Evolutionary conservation across 148 eudicot genomes (phyloP), one percentile per base, ranked within the genome.

Genomic region (Euryodendron excelsum): DNA sequence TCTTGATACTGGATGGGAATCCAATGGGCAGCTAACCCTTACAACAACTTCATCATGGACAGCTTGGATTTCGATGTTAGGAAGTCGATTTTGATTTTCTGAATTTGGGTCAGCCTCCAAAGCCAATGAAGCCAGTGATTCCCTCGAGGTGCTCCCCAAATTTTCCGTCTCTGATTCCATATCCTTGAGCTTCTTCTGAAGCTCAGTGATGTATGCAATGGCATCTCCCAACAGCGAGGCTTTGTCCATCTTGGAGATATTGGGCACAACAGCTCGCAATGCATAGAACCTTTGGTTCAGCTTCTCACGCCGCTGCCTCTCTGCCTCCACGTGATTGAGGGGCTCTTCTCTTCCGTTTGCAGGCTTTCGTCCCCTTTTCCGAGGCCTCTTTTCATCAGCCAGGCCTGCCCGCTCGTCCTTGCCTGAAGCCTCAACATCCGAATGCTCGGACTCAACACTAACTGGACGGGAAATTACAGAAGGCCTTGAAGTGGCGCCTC

Each of bases 191-290:
- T 90, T 95, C 80, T 81, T 91, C 77, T 95, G 98, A 60, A 95
- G 85, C 78, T 95, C 94, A 0, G 92, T 90, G 78, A 95, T 93
- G 83, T 93, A 90, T 14, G 96, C 85, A 53, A 95, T 93, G 12
- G 99, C 98, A 78, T 95, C 99, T 7, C 94, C 99, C 47, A 95
- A 84, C 28, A 95, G 85, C 15, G 99, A 95, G 31, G 99, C 99
- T 82, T 95, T 95, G 76, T 95, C 99, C 97, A 93, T 95, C 70
- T 92, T 95, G 9, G 99, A 91, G 60, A 95, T 92, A 77, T 93
- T 95, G 30, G 99, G 99, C 17, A 95, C 97, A 2, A 95, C 97
- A 1, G 99, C 99, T 75, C 99, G 81, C 64, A 95, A 75, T 0
- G 99, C 99, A 63, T 89, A 93, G 78, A 95, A 95, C 66, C 98